These are phyloP conservation scores for Phascolomyces articulosus DNA, from an alignment of 371 early-diverging fungal species.

Conservation along the genomic window DNA sequence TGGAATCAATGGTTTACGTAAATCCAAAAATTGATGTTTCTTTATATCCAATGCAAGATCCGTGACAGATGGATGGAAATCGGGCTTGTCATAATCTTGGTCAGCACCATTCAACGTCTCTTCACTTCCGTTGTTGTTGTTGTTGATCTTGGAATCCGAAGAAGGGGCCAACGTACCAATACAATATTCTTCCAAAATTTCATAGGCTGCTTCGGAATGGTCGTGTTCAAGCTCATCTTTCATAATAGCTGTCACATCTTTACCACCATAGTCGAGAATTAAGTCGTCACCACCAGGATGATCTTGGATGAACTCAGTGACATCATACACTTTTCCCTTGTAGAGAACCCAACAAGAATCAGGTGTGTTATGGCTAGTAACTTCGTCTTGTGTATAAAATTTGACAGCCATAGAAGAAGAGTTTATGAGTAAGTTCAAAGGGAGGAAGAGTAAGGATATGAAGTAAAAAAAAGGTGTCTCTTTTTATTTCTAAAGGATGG, in stretches of 20 bases:
- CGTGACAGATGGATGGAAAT: conserved; percentile 51
- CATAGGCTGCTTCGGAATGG: conserved; percentile 71
- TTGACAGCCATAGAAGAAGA: conserved; percentile 8
- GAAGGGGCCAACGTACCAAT: conserved; percentile 60
- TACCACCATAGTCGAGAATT: conserved; percentile 77
- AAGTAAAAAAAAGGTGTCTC: too few species aligned
- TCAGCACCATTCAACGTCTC: conserved; percentile 19
- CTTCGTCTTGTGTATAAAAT: conserved; percentile 58
- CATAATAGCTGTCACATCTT: conserved; percentile 76
- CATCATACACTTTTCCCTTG: conserved; percentile 82
- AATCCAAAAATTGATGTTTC: conserved; percentile 79
- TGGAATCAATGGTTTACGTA: conserved; percentile 77
- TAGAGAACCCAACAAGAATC: conserved; percentile 78
- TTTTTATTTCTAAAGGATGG: too few species aligned
- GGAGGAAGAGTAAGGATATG: neutral
- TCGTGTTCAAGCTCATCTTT: conserved; percentile 73
- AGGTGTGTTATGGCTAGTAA: conserved; percentile 67
- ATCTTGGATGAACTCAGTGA: conserved; percentile 78
- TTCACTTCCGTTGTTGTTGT: conserved; percentile 18
- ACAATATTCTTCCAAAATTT: conserved; percentile 78
- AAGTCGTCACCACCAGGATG: conserved; percentile 86
- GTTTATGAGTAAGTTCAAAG: neutral
- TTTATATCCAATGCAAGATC: conserved; percentile 50
- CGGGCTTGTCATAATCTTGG: conserved; percentile 45
- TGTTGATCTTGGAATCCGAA: conserved; percentile 18